A percentile compares a stretch with the other conserved stretches of the same genome.
phyloP scores from a whole-genome alignment of 768 basidiomycete genomes.

The Mycena indigotica region DNA sequence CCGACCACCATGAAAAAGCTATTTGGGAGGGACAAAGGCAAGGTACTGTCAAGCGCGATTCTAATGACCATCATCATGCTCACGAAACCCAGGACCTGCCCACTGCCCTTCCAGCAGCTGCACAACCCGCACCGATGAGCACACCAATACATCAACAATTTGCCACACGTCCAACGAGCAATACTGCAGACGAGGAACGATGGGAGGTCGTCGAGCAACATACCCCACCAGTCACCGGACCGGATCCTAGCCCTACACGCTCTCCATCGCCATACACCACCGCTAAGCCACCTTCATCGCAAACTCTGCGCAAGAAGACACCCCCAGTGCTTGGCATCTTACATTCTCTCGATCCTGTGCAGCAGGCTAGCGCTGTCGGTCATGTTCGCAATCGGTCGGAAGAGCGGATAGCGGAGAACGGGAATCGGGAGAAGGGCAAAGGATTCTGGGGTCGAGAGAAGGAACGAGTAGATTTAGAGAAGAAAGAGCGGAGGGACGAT shows the following conservation, averaged over 20 bases:
- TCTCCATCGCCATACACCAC: slow-evolving; percentile 52
- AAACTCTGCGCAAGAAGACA: slow-evolving; percentile 32
- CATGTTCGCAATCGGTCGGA: slow-evolving; percentile 38
- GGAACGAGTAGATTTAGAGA: slow-evolving; percentile 29
- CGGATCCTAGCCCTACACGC: slow-evolving; percentile 41
- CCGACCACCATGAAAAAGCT: slow-evolving; percentile 58
- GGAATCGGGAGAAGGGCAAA: slow-evolving; percentile 49
- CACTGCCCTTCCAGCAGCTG: slow-evolving; percentile 10
- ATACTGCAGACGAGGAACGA: slow-evolving; percentile 42
- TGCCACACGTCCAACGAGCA: slow-evolving; percentile 30
- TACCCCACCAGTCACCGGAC: slow-evolving; percentile 42
- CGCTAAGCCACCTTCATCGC: slow-evolving; percentile 22
- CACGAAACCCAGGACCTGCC: slow-evolving; percentile 22
- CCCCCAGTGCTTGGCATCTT: slow-evolving; percentile 51
- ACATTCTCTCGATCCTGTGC: slow-evolving; percentile 58
- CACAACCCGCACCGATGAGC: not conserved
- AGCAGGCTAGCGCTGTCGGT: slow-evolving; percentile 23
- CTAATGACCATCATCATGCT: slow-evolving; percentile 30
- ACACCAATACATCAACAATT: slow-evolving; percentile 45
- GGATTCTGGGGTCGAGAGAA: slow-evolving; percentile 58
- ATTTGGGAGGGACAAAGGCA: slow-evolving; percentile 54
- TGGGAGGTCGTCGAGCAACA: slow-evolving; percentile 46
- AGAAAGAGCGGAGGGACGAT: slow-evolving; percentile 42
- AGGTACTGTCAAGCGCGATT: slow-evolving; percentile 32
- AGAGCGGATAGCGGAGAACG: slow-evolving; percentile 36